Evolutionary conservation across 164 flowering plant species (phyloP).

Genomic region (Berberis thunbergii): DNA sequence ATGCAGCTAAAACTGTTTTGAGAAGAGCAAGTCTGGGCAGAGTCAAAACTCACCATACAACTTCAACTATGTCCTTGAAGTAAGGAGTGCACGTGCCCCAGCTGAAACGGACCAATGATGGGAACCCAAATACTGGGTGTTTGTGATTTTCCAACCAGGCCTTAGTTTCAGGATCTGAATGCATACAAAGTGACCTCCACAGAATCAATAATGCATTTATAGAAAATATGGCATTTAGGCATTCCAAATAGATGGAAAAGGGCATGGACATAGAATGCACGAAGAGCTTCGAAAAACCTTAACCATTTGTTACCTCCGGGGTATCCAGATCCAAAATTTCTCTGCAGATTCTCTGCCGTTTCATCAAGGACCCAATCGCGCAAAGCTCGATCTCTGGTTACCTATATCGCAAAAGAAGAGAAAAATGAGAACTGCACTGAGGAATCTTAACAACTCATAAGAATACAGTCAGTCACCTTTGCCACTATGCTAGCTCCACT

Average conservation of each 20-base stretch:
- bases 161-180: constrained; percentile 74
- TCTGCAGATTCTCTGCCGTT: constrained; percentile 63
- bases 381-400: constrained; percentile 82
- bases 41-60: constrained; percentile 54
- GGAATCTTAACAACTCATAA: background rate
- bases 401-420: constrained; percentile 28
- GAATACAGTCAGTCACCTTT: constrained; percentile 40
- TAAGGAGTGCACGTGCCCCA: constrained; percentile 91
- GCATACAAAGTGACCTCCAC: background rate
- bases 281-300: background rate
- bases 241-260: background rate
- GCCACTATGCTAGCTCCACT: constrained; percentile 98
- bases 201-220: background rate
- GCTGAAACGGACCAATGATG: constrained; percentile 84
- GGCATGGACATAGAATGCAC: background rate
- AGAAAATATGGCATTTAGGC: background rate
- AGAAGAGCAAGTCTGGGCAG: background rate
- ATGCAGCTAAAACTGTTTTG: background rate
- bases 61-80: constrained; percentile 57
- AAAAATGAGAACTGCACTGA: background rate
- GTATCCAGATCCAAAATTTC: constrained; percentile 90
- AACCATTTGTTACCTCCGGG: constrained; percentile 62
- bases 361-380: constrained; percentile 73
- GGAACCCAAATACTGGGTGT: constrained; percentile 83
- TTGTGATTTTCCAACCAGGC: constrained; percentile 80